A percentile compares a stretch with the other conserved stretches of the same genome.
These are phyloP conservation scores for Lobosporangium transversale DNA, from an alignment of 192 early-diverging fungal species.

Conservation along the genomic window DNA sequence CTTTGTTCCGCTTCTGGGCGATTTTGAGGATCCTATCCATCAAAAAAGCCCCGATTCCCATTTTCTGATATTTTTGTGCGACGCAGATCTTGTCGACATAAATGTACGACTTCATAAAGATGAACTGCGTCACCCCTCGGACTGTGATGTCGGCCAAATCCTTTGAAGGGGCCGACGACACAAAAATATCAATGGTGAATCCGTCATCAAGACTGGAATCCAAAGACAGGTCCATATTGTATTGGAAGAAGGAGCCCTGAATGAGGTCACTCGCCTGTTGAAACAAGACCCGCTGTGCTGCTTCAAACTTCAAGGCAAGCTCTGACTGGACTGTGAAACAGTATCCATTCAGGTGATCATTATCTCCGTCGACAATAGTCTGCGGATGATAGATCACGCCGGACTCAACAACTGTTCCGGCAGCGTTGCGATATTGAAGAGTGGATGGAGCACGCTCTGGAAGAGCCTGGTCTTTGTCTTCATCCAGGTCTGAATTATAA, in stretches of 20 bases:
- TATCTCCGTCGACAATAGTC: not conserved
- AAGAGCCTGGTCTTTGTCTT: slow-evolving; percentile 32
- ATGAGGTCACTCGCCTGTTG: slow-evolving; percentile 44
- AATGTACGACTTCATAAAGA: slow-evolving; percentile 56
- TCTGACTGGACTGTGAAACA: slow-evolving; percentile 49
- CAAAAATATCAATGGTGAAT: slow-evolving; percentile 55
- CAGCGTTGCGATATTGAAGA: slow-evolving; percentile 17
- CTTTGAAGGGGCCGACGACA: slow-evolving; percentile 15
- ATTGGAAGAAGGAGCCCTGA: slow-evolving; percentile 20
- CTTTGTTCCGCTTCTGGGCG: slow-evolving; percentile 40
- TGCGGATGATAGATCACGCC: slow-evolving; percentile 38
- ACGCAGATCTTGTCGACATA: slow-evolving; percentile 58
- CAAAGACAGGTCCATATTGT: slow-evolving; percentile 50
- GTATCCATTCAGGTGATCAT: slow-evolving; percentile 15
- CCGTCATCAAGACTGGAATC: slow-evolving; percentile 52
- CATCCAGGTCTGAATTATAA: slow-evolving; percentile 38
- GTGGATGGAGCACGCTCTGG: slow-evolving; percentile 7
- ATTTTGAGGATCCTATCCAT: slow-evolving; percentile 41
- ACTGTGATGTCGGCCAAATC: slow-evolving; percentile 28
- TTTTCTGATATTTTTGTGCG: slow-evolving; percentile 43
- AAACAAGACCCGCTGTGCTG: slow-evolving; percentile 35
- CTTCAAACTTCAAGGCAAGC: slow-evolving; percentile 28
- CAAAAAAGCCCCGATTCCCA: slow-evolving; percentile 48
- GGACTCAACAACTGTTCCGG: slow-evolving; percentile 24
- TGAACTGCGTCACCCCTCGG: slow-evolving; percentile 50